phyloP scores from a whole-genome alignment of 2,329 filamentous ascomycete genomes.

The Chalaropsis thielavioides region DNA sequence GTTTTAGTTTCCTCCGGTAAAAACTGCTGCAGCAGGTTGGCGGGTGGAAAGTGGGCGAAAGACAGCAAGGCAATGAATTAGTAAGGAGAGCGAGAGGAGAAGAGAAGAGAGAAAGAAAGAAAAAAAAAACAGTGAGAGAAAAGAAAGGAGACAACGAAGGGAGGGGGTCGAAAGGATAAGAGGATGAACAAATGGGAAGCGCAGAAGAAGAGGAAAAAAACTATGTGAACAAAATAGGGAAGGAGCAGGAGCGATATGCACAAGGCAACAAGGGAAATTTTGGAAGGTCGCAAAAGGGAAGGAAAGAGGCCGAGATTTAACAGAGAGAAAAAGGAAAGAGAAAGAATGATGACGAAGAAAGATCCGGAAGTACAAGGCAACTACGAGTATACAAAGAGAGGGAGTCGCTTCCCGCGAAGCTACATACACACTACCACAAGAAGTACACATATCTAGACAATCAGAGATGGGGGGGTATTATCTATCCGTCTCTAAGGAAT shows the following conservation, averaged over 20 bases:
- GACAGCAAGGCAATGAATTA: not conserved
- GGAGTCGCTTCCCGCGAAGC: not conserved
- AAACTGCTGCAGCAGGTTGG: not conserved
- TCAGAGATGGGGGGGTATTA: no score
- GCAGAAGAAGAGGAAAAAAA: constrained; percentile 5
- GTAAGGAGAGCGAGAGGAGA: constrained; percentile 1
- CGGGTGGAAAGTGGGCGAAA: not conserved
- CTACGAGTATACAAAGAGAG: not conserved
- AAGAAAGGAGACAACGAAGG: constrained; percentile 1
- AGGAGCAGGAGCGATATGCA: not conserved
- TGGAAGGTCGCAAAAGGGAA: not conserved
- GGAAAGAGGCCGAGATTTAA: not conserved
- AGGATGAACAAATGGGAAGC: constrained; percentile 16
- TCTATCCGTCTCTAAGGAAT: no score
- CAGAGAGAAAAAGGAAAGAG: not conserved
- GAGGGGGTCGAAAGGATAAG: constrained; percentile 7
- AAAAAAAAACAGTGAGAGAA: not conserved
- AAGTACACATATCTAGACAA: no score
- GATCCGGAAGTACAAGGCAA: not conserved
- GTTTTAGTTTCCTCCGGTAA: not conserved
- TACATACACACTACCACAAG: not conserved
- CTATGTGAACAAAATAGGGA: not conserved
- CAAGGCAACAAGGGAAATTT: not conserved
- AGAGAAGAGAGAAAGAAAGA: not conserved
- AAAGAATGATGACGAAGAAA: not conserved